These are phyloP conservation scores for Macadamia integrifolia DNA, from an alignment of 164 flowering plant species.

Conservation along the genomic window DNA sequence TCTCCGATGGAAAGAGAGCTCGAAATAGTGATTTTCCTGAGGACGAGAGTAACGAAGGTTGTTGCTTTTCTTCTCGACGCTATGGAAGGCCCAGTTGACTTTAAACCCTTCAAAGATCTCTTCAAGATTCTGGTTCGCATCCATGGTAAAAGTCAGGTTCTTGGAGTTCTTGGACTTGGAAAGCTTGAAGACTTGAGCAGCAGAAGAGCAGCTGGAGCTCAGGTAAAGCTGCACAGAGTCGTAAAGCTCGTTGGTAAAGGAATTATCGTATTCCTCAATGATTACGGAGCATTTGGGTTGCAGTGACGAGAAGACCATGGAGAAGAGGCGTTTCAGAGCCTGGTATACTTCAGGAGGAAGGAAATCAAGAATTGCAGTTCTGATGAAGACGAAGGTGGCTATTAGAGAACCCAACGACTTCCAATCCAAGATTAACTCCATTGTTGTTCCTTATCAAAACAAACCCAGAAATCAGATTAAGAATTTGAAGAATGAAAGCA, in stretches of 20 bases:
- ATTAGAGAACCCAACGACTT: conserved; percentile 25
- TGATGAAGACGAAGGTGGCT: conserved; percentile 23
- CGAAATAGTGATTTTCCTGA: conserved; percentile 14
- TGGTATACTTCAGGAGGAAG: conserved; percentile 22
- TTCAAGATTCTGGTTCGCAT: conserved; percentile 16
- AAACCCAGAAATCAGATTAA: no score
- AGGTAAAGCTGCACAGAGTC: conserved; percentile 24
- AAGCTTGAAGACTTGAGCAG: conserved; percentile 19
- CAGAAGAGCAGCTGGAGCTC: conserved; percentile 20
- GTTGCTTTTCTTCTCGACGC: conserved; percentile 17
- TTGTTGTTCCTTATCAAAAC: neutral
- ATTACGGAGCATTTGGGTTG: conserved; percentile 15
- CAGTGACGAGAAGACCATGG: conserved; percentile 8
- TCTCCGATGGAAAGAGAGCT: conserved; percentile 19
- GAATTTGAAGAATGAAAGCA: no score
- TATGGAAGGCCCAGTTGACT: conserved; percentile 19
- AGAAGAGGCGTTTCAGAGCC: conserved; percentile 12
- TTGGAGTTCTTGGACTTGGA: conserved; percentile 24
- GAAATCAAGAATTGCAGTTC: conserved; percentile 20
- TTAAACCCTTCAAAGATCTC: conserved; percentile 19
- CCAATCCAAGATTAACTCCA: conserved; percentile 24
- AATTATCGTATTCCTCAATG: conserved; percentile 25
- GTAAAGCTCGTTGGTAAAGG: conserved; percentile 24
- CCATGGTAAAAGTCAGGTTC: conserved; percentile 18
- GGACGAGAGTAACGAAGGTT: conserved; percentile 2